Base-by-base conservation (phyloP, 352 stramenopile species). In the Pythium periplocum region DNA sequence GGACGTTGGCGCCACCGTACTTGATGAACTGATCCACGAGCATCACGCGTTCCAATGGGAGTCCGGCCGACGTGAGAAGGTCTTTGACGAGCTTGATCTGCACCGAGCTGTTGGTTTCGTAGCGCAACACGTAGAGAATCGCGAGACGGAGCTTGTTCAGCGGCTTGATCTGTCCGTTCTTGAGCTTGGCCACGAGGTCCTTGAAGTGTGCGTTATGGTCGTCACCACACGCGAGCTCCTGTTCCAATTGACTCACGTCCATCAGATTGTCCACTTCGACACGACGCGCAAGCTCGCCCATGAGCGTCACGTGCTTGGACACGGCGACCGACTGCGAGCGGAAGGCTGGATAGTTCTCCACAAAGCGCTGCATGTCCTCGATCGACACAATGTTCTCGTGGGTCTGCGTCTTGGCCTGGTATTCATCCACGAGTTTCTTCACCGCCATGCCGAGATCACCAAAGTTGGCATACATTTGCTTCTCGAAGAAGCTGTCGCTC, bases 341-440 rank as follows among this genome's bases (percentile, higher is more conserved):
- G 60, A 99, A 96, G 37, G 97, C 91, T 7, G 96, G 95, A 69
- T 98, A 99, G 57, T 96, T 97, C 46, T 99, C 95, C 82, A 99
- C 86, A 61, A 99, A 99, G 12, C 80, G 75, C 71, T 99, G 97
- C 97, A 99, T 99, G 71, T 99, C 97, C 69, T 99, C 97, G 62
- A 94, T 91, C 31, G 79, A 91, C 53, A 86, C 66, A 53, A 94
- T 94, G 68, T 78, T 92, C 57, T 94, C 82, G 52, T 94, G 82
- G 4, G 82, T 87, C 63, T 92, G 82, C 34, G 78, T 88, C 64
- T 90, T 80, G 2, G 71, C 66, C 61, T 94, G 82, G 66, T 94
- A 94, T 51, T 87, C 79, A 65, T 94, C 82, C 35, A 99, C 83
- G 36, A 99, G 78, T 48, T 94, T 86, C 83, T 99, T 98, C 55